Evolutionary conservation across 2,329 filamentous ascomycete genomes (phyloP), one percentile per base, ranked within the genome.

Genomic region (Xylariaceae sp.): DNA sequence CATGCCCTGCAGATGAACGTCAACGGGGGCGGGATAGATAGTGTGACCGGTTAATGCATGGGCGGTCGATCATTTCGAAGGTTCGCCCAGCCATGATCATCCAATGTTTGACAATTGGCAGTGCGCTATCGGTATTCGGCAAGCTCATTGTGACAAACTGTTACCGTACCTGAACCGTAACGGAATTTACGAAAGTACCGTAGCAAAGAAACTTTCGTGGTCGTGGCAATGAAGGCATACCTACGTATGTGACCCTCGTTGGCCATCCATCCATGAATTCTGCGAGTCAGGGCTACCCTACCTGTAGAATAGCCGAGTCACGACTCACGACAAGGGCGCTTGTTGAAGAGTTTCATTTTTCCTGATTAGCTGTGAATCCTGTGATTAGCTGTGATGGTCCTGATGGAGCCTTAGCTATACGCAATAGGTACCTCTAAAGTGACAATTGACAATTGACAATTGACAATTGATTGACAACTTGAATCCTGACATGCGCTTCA

Each of bases 1-100:
- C 42, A 54, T 56, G 48, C 56, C 56, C 56, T 56, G 56, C 56
- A 56, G 50, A 51, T 41, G 31, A 41, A 27, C 27, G 44, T 51
- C 11, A 54, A 45, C 51, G 44, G 50, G 19, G 54, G 51, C 27
- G 48, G 8, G 51, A 41, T 35, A 11, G 48, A 40, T 45, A 37
- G 29, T 19, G 29, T 19, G 32, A 27, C 55, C 37, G 42, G 47
- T 44, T 19, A 26, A 27, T 27, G 43, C 43, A 19, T 12, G 11
- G 30, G 6, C 29, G 32, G n/a, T 31, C 29, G 29, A n/a, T 8
- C 8, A 37, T 19, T 19, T 19, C 19, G 19, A 19, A 19, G 41
- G 29, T n/a, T 11, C 12, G 3, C 11, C 9, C 29, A 11, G 3
- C 43, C 29, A 30, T n/a, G 5, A 6, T 31, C 7, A 6, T 45